phyloP scores from a whole-genome alignment of 2,329 filamentous ascomycete species.

The Aspergillus calidoustus region DNA sequence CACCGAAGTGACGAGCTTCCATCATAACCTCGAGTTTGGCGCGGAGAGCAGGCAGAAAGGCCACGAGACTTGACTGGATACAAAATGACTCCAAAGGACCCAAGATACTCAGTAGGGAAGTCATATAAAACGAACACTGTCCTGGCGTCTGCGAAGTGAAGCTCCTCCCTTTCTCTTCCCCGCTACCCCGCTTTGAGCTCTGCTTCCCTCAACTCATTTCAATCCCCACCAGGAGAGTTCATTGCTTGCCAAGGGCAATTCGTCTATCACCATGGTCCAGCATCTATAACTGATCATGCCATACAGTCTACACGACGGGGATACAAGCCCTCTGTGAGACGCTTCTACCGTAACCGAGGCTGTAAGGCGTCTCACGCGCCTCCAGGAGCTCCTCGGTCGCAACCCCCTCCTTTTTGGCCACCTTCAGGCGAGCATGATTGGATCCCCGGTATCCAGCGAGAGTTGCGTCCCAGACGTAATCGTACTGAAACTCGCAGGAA shows the following conservation, averaged over 20 bases:
- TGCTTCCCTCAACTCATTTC: neutral
- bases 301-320: neutral
- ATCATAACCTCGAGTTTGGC: neutral
- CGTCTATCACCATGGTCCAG: neutral
- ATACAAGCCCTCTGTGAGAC: neutral
- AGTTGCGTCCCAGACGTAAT: constrained; percentile 1
- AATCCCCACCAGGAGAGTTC: neutral
- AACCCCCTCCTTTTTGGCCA: neutral
- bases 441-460: neutral
- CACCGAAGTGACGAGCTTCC: constrained; percentile 1
- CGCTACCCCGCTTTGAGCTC: neutral
- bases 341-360: constrained; percentile 10
- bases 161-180: neutral
- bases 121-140: neutral
- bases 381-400: constrained; percentile 7
- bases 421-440: constrained; percentile 2
- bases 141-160: neutral
- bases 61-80: neutral
- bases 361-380: constrained; percentile 1
- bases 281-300: neutral
- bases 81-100: neutral
- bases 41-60: neutral
- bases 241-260: neutral
- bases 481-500: neutral
- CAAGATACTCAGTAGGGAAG: neutral